phyloP scores from a whole-genome alignment of 2,329 filamentous ascomycete species.

The Penicillium sp. region DNA sequence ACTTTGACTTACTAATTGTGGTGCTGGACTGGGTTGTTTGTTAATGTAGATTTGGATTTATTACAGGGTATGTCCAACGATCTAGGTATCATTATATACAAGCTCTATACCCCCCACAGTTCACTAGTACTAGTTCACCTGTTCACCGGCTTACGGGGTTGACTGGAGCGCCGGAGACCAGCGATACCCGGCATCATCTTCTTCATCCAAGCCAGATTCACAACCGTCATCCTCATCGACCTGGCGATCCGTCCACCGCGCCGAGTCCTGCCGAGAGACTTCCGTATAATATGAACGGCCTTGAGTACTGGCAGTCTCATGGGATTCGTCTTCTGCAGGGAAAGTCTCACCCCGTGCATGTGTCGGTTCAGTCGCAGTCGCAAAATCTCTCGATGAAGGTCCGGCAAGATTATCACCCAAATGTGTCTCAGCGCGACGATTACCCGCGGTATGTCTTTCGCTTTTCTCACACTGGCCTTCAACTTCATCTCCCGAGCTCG shows the following conservation, averaged over 20 bases:
- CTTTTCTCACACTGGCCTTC: constrained; percentile 38
- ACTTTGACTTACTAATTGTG: constrained; percentile 38
- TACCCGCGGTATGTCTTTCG: no score
- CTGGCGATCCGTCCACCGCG: constrained; percentile 69
- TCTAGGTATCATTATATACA: not conserved
- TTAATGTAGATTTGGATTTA: constrained; percentile 2
- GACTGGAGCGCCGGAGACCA: constrained; percentile 12
- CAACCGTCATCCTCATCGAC: constrained; percentile 58
- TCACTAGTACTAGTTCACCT: no score
- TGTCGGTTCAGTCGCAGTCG: not conserved
- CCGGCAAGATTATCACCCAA: no score
- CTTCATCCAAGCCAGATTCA: constrained; percentile 37
- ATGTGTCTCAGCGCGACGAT: no score
- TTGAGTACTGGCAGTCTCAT: constrained; percentile 13
- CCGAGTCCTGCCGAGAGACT: constrained; percentile 54
- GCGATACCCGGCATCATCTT: constrained; percentile 23
- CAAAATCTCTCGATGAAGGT: not conserved
- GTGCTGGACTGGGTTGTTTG: not conserved
- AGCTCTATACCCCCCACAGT: constrained; percentile 10
- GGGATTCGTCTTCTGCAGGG: constrained; percentile 13
- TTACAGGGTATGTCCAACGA: constrained; percentile 19
- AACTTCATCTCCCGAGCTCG: constrained; percentile 69
- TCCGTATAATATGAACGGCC: constrained; percentile 14
- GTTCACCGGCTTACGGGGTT: constrained; percentile 7
- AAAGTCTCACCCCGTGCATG: constrained; percentile 5